These are phyloP conservation scores for Carallia pectinifolia DNA, from an alignment of 345 rosid species.

Conservation along the genomic window DNA sequence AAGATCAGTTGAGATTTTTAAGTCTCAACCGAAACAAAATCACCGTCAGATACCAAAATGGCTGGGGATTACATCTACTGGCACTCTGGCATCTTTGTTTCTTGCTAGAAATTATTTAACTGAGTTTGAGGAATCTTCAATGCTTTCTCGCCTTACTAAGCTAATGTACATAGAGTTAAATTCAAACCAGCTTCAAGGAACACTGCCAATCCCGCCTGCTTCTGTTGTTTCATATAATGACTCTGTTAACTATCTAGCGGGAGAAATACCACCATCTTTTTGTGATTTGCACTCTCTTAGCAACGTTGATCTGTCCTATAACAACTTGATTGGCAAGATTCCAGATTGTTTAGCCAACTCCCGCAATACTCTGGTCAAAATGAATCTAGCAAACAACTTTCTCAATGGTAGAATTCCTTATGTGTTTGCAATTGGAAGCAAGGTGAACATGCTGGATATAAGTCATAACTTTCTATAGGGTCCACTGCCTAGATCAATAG, in stretches of 20 bases:
- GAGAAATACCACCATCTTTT: slow-evolving; percentile 13
- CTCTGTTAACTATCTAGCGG: slow-evolving; percentile 17
- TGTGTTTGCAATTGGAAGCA: neutral
- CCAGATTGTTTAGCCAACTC: slow-evolving; percentile 29
- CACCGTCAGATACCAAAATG: slow-evolving; percentile 23
- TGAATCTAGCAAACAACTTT: slow-evolving; percentile 3
- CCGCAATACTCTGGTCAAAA: neutral
- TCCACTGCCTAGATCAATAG: neutral
- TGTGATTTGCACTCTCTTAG: slow-evolving; percentile 2
- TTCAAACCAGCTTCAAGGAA: slow-evolving; percentile 23
- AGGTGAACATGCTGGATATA: neutral
- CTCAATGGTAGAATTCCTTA: neutral
- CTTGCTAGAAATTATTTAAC: slow-evolving; percentile 22
- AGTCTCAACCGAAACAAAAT: slow-evolving; percentile 22
- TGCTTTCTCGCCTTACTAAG: fast-evolving
- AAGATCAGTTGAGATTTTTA: neutral
- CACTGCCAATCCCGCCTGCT: slow-evolving; percentile 9
- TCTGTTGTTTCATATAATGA: fast-evolving
- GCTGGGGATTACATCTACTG: neutral
- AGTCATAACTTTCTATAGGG: neutral
- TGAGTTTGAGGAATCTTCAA: neutral
- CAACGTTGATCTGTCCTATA: slow-evolving; percentile 18
- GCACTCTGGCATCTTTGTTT: neutral
- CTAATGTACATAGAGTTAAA: neutral
- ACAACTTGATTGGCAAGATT: slow-evolving; percentile 20